Base-by-base conservation (phyloP, 2,329 filamentous ascomycete species). In the Curvularia sp. region DNA sequence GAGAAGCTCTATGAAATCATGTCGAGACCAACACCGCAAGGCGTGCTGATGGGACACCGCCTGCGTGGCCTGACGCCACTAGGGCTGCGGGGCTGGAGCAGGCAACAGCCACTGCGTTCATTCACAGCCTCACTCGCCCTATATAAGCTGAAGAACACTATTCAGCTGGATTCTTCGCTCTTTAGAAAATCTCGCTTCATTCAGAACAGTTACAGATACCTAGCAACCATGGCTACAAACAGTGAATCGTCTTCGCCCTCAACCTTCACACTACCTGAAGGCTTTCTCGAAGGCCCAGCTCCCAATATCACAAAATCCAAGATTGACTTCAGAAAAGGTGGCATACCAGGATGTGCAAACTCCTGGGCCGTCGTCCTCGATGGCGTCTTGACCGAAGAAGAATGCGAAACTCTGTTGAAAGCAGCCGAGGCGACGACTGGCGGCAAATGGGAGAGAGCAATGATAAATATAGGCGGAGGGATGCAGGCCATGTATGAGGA, bases 391-490 rank as follows among this genome's bases (percentile, higher is more conserved):
- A 85, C 82, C 12, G 78, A 81, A n/a, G 72, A 78, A 8, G 91
- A 93, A 78, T 93, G 90, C 55, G 63, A 70, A 13, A 60, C 58
- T 20, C 55, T 78, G 9, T 53, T 77, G 5, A 63, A 69, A 35
- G 68, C 65, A 10, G 74, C 71, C 0, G 74, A 76, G 58, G 67
- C 73, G 44, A 74, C 66, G 0, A 69, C 68, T 0, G 53, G 67
- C 30, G 72, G 67, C 28, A 62, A 79, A 1, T 94, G 91, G 91
- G 80, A 83, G 49, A 85, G 86, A 1, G 91, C 91, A 0, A 82
- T 91, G 74, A 82, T 93, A 57, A 89, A 89, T 70, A 74, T 86
- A 24, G 89, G 89, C 5, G 75, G 75, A 4, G 89, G 89, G 3
- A 79, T 73, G 56, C 88, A 94, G 75, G 75, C 81, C 2, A 74